Conservation (phyloP, 306 rosid species). For the Calophaca sinica region DNA sequence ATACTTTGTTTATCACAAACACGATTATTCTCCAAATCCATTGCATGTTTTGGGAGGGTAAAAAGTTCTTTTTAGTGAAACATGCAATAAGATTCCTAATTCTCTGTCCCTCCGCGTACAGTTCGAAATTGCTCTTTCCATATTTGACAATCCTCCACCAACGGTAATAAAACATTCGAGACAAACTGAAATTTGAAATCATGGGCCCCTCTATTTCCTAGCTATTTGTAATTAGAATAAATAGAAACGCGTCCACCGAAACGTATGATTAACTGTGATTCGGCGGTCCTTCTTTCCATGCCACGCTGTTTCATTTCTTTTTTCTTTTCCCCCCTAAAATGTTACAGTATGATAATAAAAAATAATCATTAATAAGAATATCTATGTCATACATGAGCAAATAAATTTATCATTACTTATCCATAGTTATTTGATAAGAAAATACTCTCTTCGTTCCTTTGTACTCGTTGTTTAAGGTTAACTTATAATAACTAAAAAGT, state of each 20-base stretch:
- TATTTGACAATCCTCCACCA: conserved; percentile 48
- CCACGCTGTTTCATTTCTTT: not conserved
- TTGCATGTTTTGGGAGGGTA: conserved; percentile 24
- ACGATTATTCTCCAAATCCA: not conserved
- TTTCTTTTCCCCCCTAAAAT: no score
- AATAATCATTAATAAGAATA: no score
- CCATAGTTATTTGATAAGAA: no score
- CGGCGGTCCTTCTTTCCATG: conserved; percentile 39
- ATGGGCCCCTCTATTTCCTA: conserved; percentile 42
- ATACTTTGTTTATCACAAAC: no score
- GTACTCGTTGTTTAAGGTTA: no score
- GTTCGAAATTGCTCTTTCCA: conserved; percentile 43
- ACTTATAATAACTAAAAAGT: no score
- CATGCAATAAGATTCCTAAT: not conserved
- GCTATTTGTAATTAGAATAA: not conserved
- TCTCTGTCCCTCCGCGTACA: conserved; percentile 23
- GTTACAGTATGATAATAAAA: no score
- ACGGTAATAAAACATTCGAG: conserved; percentile 55
- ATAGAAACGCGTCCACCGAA: conserved; percentile 38
- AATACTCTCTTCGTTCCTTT: no score
- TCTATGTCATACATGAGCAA: no score
- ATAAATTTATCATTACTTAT: no score
- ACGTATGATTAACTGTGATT: conserved; percentile 25
- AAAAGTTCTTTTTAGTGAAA: conserved; percentile 4
- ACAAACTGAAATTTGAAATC: conserved; percentile 45